A percentile compares a stretch with the other conserved stretches of the same genome.
Evolutionary conservation across 805 yeast species (phyloP).

Genomic region (Candida xiaguanensis): DNA sequence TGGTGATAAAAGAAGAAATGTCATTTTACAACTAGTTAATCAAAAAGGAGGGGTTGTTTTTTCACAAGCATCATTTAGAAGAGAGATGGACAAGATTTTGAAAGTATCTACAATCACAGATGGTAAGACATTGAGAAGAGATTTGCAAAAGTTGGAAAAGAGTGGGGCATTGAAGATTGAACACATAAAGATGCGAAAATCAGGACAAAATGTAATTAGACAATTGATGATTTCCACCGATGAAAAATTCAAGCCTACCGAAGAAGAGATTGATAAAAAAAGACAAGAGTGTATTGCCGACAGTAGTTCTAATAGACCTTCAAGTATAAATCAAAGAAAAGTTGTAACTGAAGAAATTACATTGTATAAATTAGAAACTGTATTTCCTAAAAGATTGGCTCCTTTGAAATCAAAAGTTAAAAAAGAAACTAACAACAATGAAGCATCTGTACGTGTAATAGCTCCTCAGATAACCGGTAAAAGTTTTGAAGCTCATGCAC

Average conservation of each 20-base stretch:
- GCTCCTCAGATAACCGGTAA: slow-evolving; percentile 2
- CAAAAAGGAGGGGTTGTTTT: slow-evolving; percentile 37
- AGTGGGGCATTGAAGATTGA: slow-evolving; percentile 19
- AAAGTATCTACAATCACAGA: slow-evolving; percentile 30
- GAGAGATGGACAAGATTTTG: slow-evolving; percentile 28
- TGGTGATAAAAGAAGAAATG: slow-evolving; percentile 4
- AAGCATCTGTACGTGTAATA: background rate
- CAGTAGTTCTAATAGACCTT: slow-evolving; percentile 14
- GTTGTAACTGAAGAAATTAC: slow-evolving; percentile 28
- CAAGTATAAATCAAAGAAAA: slow-evolving; percentile 10
- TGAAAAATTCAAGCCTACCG: slow-evolving; percentile 24
- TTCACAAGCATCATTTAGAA: slow-evolving; percentile 30
- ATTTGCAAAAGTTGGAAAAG: slow-evolving; percentile 26
- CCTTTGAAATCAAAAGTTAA: slow-evolving; percentile 10
- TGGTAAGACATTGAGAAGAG: slow-evolving; percentile 37
- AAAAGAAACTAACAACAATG: background rate
- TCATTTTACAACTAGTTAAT: slow-evolving; percentile 22
- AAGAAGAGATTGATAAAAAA: slow-evolving; percentile 24
- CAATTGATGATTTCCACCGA: slow-evolving; percentile 29
- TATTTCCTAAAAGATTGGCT: slow-evolving; percentile 17
- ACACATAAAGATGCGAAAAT: slow-evolving; percentile 20
- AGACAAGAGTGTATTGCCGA: slow-evolving; percentile 23
- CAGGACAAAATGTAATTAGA: slow-evolving; percentile 26
- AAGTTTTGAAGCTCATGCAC: slow-evolving; percentile 1
- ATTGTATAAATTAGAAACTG: slow-evolving; percentile 12